Evolutionary conservation across 140 eudicot species (phyloP).

Genomic region (Anethum foeniculum): DNA sequence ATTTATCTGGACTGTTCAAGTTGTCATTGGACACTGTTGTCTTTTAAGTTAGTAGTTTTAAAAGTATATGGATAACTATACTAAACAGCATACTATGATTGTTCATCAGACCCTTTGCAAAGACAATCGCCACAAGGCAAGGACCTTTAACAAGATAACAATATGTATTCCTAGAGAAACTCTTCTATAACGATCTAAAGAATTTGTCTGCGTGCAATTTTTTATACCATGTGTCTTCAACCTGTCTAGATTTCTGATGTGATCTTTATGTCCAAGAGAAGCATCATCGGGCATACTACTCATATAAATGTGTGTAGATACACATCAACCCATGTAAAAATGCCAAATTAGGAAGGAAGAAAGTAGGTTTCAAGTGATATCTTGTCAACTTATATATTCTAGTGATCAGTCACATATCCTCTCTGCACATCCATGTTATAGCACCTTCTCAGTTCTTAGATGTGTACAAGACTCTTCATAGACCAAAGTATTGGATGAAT

Average conservation of each 20-base stretch:
- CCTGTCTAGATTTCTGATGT: constrained; percentile 3
- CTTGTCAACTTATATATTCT: neutral
- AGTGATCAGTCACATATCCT: neutral
- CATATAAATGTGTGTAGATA: neutral
- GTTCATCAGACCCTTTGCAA: neutral
- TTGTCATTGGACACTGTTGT: neutral
- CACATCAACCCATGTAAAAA: neutral
- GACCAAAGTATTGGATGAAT: neutral
- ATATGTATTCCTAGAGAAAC: neutral
- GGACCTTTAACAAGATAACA: neutral
- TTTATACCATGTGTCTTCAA: neutral
- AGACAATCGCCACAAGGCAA: neutral
- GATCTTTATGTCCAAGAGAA: neutral
- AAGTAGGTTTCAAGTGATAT: neutral
- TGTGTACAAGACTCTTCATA: neutral
- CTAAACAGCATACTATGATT: neutral
- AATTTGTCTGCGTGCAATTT: neutral
- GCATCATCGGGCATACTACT: neutral
- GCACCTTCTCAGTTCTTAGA: neutral
- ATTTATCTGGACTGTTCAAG: neutral
- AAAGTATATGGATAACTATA: neutral
- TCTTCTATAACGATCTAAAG: neutral
- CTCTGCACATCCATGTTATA: neutral
- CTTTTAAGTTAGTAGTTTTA: neutral
- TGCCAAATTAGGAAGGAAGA: neutral